These are phyloP conservation scores for Plantago major DNA, from an alignment of 257 asterid genomes.

Conservation along the genomic window DNA sequence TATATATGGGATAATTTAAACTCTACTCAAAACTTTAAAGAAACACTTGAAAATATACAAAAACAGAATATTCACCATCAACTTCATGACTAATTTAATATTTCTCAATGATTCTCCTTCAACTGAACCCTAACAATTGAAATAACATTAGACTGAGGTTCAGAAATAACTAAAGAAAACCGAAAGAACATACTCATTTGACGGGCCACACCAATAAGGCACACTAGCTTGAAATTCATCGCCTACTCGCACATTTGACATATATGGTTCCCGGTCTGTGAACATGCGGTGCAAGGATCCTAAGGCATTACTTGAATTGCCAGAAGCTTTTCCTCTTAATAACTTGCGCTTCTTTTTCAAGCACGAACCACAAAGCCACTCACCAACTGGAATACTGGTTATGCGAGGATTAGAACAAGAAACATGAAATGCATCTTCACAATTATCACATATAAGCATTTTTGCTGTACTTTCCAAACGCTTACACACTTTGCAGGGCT, in stretches of 20 bases:
- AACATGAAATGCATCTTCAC: constrained; percentile 71
- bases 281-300: constrained; percentile 58
- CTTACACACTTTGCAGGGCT: constrained; percentile 58
- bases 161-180: constrained; percentile 14
- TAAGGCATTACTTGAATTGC: constrained; percentile 38
- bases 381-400: constrained; percentile 49
- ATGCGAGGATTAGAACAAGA: constrained; percentile 63
- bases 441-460: constrained; percentile 73
- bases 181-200: constrained; percentile 52
- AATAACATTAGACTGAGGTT: background rate
- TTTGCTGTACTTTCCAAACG: constrained; percentile 43
- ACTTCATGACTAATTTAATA: too few relatives aligned
- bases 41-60: too few relatives aligned
- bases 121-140: background rate
- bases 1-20: too few relatives aligned
- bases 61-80: too few relatives aligned
- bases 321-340: constrained; percentile 47
- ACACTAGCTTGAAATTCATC: constrained; percentile 66
- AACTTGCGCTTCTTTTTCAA: constrained; percentile 55
- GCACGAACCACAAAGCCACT: constrained; percentile 83
- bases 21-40: too few relatives aligned
- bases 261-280: constrained; percentile 46
- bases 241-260: constrained; percentile 65
- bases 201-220: constrained; percentile 69
- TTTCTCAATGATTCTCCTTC: background rate